Percentiles rank a stretch among this genome's conserved stretches.
phyloP scores from a whole-genome alignment of 2,329 filamentous ascomycete species.

The Emmonsiellopsis sp. region DNA sequence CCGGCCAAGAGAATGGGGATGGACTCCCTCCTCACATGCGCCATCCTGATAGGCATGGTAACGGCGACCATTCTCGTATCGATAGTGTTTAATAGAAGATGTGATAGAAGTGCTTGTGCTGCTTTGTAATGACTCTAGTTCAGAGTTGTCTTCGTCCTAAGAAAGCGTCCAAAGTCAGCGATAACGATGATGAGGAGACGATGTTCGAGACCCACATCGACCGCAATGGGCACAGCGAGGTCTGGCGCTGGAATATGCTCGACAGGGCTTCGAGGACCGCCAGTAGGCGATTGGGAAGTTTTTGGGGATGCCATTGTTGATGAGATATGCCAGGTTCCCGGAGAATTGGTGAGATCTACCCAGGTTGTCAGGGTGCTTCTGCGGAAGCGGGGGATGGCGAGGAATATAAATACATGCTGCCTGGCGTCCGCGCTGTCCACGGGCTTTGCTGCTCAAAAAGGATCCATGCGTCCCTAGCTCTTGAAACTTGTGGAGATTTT shows the following conservation, averaged over 20 bases:
- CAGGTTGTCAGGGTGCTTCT: too few relatives aligned
- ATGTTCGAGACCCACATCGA: background rate
- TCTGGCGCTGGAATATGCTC: background rate
- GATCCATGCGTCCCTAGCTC: too few relatives aligned
- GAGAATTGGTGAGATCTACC: too few relatives aligned
- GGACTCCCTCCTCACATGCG: conserved; percentile 8
- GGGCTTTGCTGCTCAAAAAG: too few relatives aligned
- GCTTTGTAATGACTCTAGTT: background rate
- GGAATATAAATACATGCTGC: too few relatives aligned
- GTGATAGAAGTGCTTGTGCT: conserved; percentile 12
- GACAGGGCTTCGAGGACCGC: too few relatives aligned
- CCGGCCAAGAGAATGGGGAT: background rate
- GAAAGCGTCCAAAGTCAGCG: background rate
- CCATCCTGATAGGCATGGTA: conserved; percentile 24
- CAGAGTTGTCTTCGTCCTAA: background rate
- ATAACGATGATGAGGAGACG: background rate
- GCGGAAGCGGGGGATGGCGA: too few relatives aligned
- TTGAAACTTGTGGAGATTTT: too few relatives aligned
- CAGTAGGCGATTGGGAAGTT: too few relatives aligned
- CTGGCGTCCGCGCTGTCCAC: too few relatives aligned
- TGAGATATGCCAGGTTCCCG: too few relatives aligned
- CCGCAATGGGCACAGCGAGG: background rate
- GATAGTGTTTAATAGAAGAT: conserved; percentile 24
- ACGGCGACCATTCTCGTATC: conserved; percentile 31
- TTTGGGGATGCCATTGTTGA: too few relatives aligned